Evolutionary conservation across 805 yeast species (phyloP).

Genomic region (Ogataea degrootiae): DNA sequence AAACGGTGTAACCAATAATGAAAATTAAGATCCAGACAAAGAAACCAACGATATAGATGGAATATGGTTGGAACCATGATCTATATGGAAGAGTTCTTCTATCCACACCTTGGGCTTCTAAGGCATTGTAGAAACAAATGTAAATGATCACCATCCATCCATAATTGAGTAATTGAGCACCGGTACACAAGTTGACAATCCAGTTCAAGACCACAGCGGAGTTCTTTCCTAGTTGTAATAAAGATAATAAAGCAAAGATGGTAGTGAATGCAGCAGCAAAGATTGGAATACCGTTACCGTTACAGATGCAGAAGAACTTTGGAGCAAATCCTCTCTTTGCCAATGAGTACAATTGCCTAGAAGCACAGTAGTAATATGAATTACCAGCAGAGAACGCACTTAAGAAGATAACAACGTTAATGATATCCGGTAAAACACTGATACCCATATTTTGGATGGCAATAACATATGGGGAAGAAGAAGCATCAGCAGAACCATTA

Average conservation of each 20-base stretch:
- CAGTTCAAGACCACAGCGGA: slow-evolving; percentile 33
- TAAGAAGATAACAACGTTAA: slow-evolving; percentile 66
- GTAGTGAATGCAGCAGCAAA: slow-evolving; percentile 45
- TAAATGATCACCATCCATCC: slow-evolving; percentile 39
- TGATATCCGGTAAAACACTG: slow-evolving; percentile 60
- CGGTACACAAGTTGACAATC: slow-evolving; percentile 41
- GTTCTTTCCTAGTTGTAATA: slow-evolving; percentile 44
- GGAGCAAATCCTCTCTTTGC: slow-evolving; percentile 71
- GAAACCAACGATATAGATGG: slow-evolving; percentile 18
- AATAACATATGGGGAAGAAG: slow-evolving; percentile 71
- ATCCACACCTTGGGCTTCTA: slow-evolving; percentile 34
- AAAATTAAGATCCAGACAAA: slow-evolving; percentile 31
- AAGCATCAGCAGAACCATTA: slow-evolving; percentile 61
- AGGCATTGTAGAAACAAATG: slow-evolving; percentile 37
- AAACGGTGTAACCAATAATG: slow-evolving; percentile 34
- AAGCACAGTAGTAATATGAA: slow-evolving; percentile 67
- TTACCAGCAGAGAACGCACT: slow-evolving; percentile 78
- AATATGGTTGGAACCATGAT: slow-evolving; percentile 36
- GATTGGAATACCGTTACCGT: slow-evolving; percentile 66
- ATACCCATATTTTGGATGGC: slow-evolving; percentile 66
- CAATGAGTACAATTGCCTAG: slow-evolving; percentile 56
- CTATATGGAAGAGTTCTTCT: slow-evolving; percentile 34
- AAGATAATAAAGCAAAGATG: slow-evolving; percentile 56
- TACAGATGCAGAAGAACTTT: slow-evolving; percentile 52
- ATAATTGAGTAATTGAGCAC: slow-evolving; percentile 41